A percentile compares a stretch with the other conserved stretches of the same genome.
phyloP scores from a whole-genome alignment of 768 basidiomycete genomes.

The Serpula lacrymans region DNA sequence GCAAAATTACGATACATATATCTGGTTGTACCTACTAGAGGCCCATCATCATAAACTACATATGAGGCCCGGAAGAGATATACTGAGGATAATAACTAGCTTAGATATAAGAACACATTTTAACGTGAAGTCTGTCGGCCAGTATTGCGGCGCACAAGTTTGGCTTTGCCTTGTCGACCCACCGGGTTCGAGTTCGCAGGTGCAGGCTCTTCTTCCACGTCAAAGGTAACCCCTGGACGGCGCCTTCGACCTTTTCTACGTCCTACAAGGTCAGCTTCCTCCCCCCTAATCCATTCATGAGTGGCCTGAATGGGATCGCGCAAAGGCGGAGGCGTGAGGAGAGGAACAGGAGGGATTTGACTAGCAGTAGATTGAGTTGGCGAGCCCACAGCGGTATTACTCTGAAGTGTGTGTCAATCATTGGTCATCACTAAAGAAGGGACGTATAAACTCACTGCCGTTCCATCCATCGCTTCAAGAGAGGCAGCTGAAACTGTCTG shows the following conservation, averaged over 20 bases:
- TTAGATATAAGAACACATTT: slow-evolving; percentile 20
- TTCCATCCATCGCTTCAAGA: slow-evolving; percentile 75
- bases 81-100: slow-evolving; percentile 2
- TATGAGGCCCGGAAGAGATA: too few species aligned
- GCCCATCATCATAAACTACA: slow-evolving; percentile 29
- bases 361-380: slow-evolving; percentile 71
- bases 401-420: slow-evolving; percentile 30
- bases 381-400: slow-evolving; percentile 72
- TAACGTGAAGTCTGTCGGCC: slow-evolving; percentile 16
- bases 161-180: slow-evolving; percentile 19
- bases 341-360: slow-evolving; percentile 46
- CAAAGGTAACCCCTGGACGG: slow-evolving; percentile 66
- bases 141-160: slow-evolving; percentile 24
- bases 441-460: slow-evolving; percentile 53
- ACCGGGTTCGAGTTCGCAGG: slow-evolving; percentile 31
- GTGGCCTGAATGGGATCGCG: slow-evolving; percentile 66
- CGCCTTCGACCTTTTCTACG: slow-evolving; percentile 37
- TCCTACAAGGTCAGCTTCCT: slow-evolving; percentile 47
- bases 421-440: slow-evolving; percentile 3
- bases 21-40: slow-evolving; percentile 12
- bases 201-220: slow-evolving; percentile 51
- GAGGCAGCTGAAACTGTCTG: slow-evolving; percentile 72
- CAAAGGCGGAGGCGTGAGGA: slow-evolving; percentile 44
- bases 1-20: slow-evolving; percentile 22
- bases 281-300: slow-evolving; percentile 66